Evolutionary conservation across 2,329 filamentous ascomycete genomes (phyloP).

Genomic region (Penicillium aurantiogriseum): DNA sequence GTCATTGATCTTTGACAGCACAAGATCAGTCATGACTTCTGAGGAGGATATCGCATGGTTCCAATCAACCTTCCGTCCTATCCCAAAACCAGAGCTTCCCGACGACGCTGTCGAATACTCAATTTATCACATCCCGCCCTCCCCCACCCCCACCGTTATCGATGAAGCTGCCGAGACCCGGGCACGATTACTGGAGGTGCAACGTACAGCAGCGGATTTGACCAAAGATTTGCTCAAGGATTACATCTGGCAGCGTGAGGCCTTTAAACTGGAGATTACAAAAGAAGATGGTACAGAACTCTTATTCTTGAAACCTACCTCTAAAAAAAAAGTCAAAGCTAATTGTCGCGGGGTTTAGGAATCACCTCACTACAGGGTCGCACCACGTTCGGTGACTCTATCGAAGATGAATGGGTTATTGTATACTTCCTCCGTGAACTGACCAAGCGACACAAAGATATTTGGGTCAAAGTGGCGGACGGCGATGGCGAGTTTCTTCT

Average conservation of each 20-base stretch:
- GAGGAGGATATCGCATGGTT: slow-evolving; percentile 65
- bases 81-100: slow-evolving; percentile 64
- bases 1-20: slow-evolving; percentile 29
- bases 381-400: slow-evolving; percentile 88
- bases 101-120: slow-evolving; percentile 87
- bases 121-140: slow-evolving; percentile 65
- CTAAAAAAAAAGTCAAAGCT: not conserved
- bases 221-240: slow-evolving; percentile 66
- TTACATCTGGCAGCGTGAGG: slow-evolving; percentile 94
- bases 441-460: slow-evolving; percentile 66
- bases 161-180: slow-evolving; percentile 55
- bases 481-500: slow-evolving; percentile 93
- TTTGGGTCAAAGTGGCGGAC: slow-evolving; percentile 83
- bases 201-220: slow-evolving; percentile 66
- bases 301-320: slow-evolving; percentile 4
- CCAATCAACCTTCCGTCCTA: slow-evolving; percentile 62
- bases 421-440: slow-evolving; percentile 85
- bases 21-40: slow-evolving; percentile 38
- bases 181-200: slow-evolving; percentile 66
- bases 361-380: slow-evolving; percentile 66
- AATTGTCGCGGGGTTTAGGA: slow-evolving; percentile 32
- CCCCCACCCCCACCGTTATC: slow-evolving; percentile 53
- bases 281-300: slow-evolving; percentile 59
- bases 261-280: slow-evolving; percentile 65
- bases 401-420: slow-evolving; percentile 97